These are phyloP conservation scores for Vanrija pseudolonga DNA, from an alignment of 1,284 basidiomycete species.

Conservation along the genomic window DNA sequence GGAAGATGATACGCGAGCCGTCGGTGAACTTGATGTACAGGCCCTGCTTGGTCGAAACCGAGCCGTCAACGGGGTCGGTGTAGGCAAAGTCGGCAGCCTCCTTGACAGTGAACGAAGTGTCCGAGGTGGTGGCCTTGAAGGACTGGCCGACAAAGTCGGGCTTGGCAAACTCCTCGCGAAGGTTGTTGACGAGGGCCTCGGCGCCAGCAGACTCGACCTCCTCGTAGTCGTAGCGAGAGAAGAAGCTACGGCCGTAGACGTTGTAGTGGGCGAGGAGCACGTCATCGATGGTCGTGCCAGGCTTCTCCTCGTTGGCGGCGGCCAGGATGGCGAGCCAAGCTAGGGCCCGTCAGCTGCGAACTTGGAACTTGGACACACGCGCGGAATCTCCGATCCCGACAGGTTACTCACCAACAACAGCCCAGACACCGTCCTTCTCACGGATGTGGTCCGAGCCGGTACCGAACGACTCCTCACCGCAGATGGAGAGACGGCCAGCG, in stretches of 20 bases:
- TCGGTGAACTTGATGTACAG: constrained; percentile 88
- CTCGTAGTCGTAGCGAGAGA: constrained; percentile 98
- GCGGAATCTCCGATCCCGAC: not conserved
- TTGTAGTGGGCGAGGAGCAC: constrained; percentile 81
- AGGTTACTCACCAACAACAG: constrained; percentile 68
- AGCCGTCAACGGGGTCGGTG: constrained; percentile 94
- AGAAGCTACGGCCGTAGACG: constrained; percentile 95
- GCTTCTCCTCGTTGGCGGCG: constrained; percentile 78
- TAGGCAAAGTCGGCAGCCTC: constrained; percentile 87
- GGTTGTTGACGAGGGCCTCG: constrained; percentile 72
- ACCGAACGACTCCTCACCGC: constrained; percentile 97
- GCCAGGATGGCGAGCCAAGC: constrained; percentile 98
- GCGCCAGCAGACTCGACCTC: constrained; percentile 91
- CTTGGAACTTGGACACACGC: not conserved
- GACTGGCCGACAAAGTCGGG: constrained; percentile 64
- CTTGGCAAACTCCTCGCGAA: constrained; percentile 68
- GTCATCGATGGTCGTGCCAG: constrained; percentile 79
- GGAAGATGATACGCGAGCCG: constrained; percentile 90
- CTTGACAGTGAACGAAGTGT: constrained; percentile 71
- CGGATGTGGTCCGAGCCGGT: constrained; percentile 99
- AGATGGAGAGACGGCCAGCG: constrained; percentile 92
- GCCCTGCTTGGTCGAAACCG: constrained; percentile 91
- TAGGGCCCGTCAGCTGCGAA: not conserved
- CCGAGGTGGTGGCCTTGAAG: constrained; percentile 64
- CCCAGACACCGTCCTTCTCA: constrained; percentile 99